Evolutionary conservation across 164 flowering plant species (phyloP), one percentile per base, ranked within the genome.

Genomic region (Annona cherimola): DNA sequence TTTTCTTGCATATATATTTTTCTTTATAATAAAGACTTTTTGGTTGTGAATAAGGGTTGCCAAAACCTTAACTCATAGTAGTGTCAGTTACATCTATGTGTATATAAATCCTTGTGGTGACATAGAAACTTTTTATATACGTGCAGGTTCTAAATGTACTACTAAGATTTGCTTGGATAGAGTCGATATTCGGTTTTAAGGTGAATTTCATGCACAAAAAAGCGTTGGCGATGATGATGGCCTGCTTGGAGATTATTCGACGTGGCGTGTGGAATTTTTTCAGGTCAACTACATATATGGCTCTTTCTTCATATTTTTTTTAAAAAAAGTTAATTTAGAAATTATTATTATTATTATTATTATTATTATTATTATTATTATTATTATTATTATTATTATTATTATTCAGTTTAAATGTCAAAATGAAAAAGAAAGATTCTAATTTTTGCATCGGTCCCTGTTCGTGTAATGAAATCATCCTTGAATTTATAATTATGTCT

Each of bases 261-360:
- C 90, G 97, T 4, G 94, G 94, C 62, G 79, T 91, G 0, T 91
- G 94, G 94, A 91, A 86, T 69, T 89, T 91, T 78, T 91, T 91
- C 84, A 87, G 93, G 96, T 91, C 78, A 2, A 39, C 55, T 66
- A 4, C 14, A 16, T 44, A 18, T 43, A n/a, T 1, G 18, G 19
- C 19, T 14, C 11, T 66, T n/a, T n/a, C 18, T 66, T 19, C 26
- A 11, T 20, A 3, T 4, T n/a, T 18, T 9, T 61, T 26, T 20
- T n/a, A n/a, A 16, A 16, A 6, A 61, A 5, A 18, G 63, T 61
- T 61, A 6, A 61, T 26, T 26, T 26, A 26, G 35, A 26, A 26
- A 26, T 26, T 26, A 26, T 26, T 26, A 26, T 26, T 26, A 26
- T 26, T 26, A 26, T 26, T 26, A 26, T 26, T 26, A 26, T 26